Evolutionary conservation across 139 green algal genomes (phyloP).

Genomic region (Closterium sp.): DNA sequence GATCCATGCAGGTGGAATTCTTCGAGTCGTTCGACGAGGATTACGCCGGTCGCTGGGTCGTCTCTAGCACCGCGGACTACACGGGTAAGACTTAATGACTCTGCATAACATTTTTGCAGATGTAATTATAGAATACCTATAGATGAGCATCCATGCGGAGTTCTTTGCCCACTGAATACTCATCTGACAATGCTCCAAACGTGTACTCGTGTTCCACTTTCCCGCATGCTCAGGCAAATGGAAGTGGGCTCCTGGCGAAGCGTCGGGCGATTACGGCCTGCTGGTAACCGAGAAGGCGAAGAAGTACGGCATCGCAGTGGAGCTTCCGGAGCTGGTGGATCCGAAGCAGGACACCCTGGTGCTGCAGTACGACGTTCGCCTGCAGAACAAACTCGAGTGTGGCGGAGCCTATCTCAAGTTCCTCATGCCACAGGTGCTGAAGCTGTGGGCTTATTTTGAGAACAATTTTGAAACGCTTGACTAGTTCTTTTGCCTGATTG

Average conservation of each 20-base stretch:
- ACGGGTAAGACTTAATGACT: background rate
- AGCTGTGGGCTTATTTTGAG: too few relatives aligned
- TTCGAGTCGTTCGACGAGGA: slow-evolving; percentile 32
- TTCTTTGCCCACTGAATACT: background rate
- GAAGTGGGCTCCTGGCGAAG: slow-evolving; percentile 17
- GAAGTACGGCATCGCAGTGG: slow-evolving; percentile 73
- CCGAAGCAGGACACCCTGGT: slow-evolving; percentile 53
- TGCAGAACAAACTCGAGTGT: slow-evolving; percentile 68
- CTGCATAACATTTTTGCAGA: too few relatives aligned
- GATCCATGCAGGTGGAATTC: slow-evolving; percentile 28
- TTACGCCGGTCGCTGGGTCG: slow-evolving; percentile 20
- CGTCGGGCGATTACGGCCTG: slow-evolving; percentile 38
- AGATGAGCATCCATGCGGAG: background rate
- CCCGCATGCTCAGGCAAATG: slow-evolving; percentile 21
- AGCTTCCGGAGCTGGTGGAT: slow-evolving; percentile 60
- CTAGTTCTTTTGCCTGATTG: too few relatives aligned
- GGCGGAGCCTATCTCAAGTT: slow-evolving; percentile 92
- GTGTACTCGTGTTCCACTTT: background rate
- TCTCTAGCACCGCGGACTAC: slow-evolving; percentile 30
- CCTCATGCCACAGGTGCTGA: slow-evolving; percentile 56
- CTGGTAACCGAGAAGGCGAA: slow-evolving; percentile 72
- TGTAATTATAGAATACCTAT: too few relatives aligned
- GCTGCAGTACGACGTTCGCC: slow-evolving; percentile 84
- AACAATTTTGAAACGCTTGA: too few relatives aligned
- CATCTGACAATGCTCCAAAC: background rate